Evolutionary conservation across 805 yeast species (phyloP), one percentile per base, ranked within the genome.

Genomic region (Helenozyma rhizophorensis): DNA sequence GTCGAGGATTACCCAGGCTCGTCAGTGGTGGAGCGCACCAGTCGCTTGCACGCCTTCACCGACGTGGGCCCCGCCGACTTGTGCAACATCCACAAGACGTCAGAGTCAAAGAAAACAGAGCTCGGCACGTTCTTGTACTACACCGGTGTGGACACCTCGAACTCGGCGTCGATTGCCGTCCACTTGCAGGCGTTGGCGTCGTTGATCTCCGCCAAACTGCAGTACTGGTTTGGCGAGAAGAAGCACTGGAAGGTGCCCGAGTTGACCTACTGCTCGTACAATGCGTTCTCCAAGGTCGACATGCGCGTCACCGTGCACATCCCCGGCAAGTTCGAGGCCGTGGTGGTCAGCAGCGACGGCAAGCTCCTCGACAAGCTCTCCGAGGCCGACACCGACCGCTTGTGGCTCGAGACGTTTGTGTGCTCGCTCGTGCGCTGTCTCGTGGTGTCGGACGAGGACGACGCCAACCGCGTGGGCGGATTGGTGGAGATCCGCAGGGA

Each of bases 401-500:
- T 62, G 26, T 67, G 72, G 72, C 60, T 46, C 45, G 76, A 63
- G 45, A 74, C 86, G 1, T 80, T 70, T 51, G 67, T 80, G 43
- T 69, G 87, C 50, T 80, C 88, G 2, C 71, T 88, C 42, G 78
- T 87, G 15, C 73, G 98, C 48, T 65, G 89, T 6, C 57, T 93
- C 26, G 61, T 87, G 35, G 76, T 76, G 17, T 56, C 62, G 6
- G 85, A 76, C 43, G 87, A 84, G 32, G 95, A 87, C 32, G 90
- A 83, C 34, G 55, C 54, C 26, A 63, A 65, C 39, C 62, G 62
- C 33, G 57, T 55, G 10, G 57, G 80, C 60, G 62, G 83, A 64
- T 50, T 93, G 35, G 95, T 88, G 8, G 95, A 89, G 53, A 82
- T 93, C 23, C 74, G 96, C 44, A 78, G 82, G 38, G 68, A 86